Base-by-base conservation (phyloP, 441 rosid genomes). In the Cnidoscolus chayamansa region DNA sequence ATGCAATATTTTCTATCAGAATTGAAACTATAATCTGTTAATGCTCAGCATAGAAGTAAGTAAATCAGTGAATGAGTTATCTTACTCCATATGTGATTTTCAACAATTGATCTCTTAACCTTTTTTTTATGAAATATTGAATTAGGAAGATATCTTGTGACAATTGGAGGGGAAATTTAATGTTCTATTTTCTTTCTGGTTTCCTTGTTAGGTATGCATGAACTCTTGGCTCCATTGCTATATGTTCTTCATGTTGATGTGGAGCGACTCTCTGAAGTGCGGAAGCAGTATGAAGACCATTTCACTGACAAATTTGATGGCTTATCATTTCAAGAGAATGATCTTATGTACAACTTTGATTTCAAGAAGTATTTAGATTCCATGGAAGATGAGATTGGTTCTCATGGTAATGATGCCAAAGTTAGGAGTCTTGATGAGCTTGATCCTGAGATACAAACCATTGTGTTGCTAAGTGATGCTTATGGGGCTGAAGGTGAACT, bases 401-500 rank as follows among this genome's bases (percentile, higher is more conserved):
- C 78, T 71, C 81, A 66, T 37, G 90, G 86, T 74, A 84, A 71
- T 74, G 75, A 87, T 16, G 43, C 81, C 73, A 92, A 90, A 78
- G 75, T 82, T 0, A 80, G 75, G 76, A 84, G 88, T 71, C 82
- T 87, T 9, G 83, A 81, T 72, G 96, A 92, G 73, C 91, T 90
- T 35, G 99, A 92, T 78, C 82, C 87, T 3, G 88, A 92, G 81
- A 83, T 90, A 43, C 89, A 89, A 79, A 83, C 84, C 0, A 82
- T 84, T 19, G 82, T 92, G 59, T 57, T 81, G 80, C 76, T 94
- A 53, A 90, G 87, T 15, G 98, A 92, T 78, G 90, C 97, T 3
- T 94, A 94, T 45, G 98, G 98, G 68, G 96, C 96, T 47, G 99
- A 95, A 86, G 99, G 98, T 64, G 99, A 95, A 84, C 86, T 92